phyloP scores from a whole-genome alignment of 352 stramenopile species.

The Globisporangium okanoganense region DNA sequence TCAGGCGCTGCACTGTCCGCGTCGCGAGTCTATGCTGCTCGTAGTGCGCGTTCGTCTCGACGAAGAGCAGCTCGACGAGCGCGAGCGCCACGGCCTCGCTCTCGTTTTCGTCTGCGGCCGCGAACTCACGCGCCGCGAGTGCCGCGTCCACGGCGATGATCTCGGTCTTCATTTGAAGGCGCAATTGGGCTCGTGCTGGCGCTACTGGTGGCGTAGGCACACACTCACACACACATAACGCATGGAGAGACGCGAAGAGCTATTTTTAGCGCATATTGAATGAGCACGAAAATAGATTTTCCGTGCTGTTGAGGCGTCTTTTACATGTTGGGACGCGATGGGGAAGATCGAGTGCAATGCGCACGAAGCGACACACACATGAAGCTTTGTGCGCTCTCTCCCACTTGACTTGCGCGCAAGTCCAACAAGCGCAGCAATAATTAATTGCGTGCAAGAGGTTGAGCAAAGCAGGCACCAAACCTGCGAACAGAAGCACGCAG shows the following conservation, averaged over 20 bases:
- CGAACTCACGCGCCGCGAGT: conserved; percentile 18
- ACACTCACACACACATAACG: no score
- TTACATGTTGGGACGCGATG: no score
- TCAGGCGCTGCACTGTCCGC: conserved; percentile 18
- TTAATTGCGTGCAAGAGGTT: neutral
- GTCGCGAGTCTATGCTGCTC: conserved; percentile 30
- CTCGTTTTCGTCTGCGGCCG: conserved; percentile 36
- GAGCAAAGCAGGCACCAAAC: neutral
- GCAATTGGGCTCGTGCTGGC: neutral
- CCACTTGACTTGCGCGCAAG: no score
- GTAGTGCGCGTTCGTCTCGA: conserved; percentile 53
- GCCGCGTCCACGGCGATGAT: conserved; percentile 41
- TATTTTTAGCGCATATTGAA: neutral
- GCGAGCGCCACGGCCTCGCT: conserved; percentile 51
- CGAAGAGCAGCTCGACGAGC: conserved; percentile 47
- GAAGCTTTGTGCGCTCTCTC: no score
- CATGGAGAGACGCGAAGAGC: neutral
- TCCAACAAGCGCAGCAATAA: no score
- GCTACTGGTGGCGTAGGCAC: neutral
- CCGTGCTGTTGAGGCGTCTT: no score
- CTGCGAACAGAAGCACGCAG: neutral
- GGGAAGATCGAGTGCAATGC: no score
- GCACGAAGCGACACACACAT: neutral
- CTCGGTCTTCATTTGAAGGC: conserved; percentile 13
- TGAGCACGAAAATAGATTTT: no score